Conservation (phyloP, 2,329 filamentous ascomycete species). For the Paraphoma sp. region DNA sequence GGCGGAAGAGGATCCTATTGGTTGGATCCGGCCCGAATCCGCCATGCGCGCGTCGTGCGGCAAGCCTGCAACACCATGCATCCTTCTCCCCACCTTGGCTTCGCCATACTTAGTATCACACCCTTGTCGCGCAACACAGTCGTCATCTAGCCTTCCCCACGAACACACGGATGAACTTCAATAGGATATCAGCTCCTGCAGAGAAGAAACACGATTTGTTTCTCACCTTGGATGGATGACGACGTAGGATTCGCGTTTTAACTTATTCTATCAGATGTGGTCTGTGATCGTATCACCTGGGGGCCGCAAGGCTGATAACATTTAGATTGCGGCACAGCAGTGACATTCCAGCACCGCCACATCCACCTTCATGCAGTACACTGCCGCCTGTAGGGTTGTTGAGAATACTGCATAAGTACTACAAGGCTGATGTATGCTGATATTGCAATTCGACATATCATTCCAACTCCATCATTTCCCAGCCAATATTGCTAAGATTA, state of each 20-base stretch:
- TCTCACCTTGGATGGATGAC: neutral
- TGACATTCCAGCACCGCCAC: slow-evolving; percentile 15
- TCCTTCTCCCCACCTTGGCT: neutral
- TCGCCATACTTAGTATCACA: neutral
- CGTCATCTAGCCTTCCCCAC: neutral
- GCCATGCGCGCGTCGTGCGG: neutral
- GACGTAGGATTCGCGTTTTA: neutral
- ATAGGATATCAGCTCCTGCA: neutral
- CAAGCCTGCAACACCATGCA: neutral
- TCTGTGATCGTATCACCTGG: neutral
- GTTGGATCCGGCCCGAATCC: neutral
- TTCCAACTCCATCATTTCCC: neutral
- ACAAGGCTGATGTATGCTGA: neutral
- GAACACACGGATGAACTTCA: neutral
- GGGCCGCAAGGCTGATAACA: neutral
- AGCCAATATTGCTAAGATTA: too few relatives aligned
- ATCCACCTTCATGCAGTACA: slow-evolving; percentile 3
- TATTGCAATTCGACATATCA: neutral
- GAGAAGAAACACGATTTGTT: neutral
- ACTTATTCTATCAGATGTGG: neutral
- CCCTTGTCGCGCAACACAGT: neutral
- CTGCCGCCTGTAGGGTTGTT: slow-evolving; percentile 1
- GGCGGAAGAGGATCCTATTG: neutral
- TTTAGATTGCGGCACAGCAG: slow-evolving; percentile 4
- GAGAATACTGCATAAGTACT: neutral